phyloP scores from a whole-genome alignment of 495 filamentous ascomycete species.

The Letharia lupina region DNA sequence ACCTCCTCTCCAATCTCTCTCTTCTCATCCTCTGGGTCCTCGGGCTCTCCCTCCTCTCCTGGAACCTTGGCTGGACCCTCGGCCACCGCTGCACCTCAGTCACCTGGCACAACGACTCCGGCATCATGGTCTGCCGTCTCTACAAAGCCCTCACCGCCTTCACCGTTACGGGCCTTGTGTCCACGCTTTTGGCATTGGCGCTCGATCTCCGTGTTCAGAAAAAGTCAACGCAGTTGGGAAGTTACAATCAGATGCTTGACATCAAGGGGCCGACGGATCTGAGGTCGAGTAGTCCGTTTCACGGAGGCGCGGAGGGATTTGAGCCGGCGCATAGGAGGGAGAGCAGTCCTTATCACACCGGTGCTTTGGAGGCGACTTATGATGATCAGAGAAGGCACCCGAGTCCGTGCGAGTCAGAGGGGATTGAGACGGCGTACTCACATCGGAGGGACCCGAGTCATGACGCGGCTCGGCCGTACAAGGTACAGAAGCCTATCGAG shows the following conservation, averaged over 20 bases:
- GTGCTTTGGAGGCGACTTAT: slow-evolving; percentile 1
- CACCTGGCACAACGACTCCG: slow-evolving; percentile 50
- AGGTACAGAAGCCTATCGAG: slow-evolving; percentile 23
- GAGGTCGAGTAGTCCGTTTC: slow-evolving; percentile 10
- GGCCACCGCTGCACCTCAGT: slow-evolving; percentile 45
- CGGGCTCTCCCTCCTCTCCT: slow-evolving; percentile 48
- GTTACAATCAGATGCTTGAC: slow-evolving; percentile 25
- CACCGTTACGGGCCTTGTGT: slow-evolving; percentile 39
- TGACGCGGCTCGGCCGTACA: slow-evolving; percentile 21
- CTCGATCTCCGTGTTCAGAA: slow-evolving; percentile 21
- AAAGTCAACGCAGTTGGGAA: slow-evolving; percentile 10
- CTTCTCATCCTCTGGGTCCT: slow-evolving; percentile 50
- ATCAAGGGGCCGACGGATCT: slow-evolving; percentile 15
- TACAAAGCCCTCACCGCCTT: slow-evolving; percentile 65
- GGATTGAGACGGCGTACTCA: slow-evolving; percentile 2
- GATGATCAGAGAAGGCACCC: background rate
- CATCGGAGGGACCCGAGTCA: slow-evolving; percentile 9
- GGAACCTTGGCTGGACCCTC: slow-evolving; percentile 49
- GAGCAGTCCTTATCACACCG: background rate
- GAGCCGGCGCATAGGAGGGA: slow-evolving; percentile 1
- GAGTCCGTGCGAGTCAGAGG: background rate
- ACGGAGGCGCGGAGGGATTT: background rate
- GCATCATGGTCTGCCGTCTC: slow-evolving; percentile 51
- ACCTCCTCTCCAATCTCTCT: slow-evolving; percentile 43
- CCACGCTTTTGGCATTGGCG: slow-evolving; percentile 19